Conservation (phyloP, 306 rosid species). For the Spatholobus suberectus region DNA sequence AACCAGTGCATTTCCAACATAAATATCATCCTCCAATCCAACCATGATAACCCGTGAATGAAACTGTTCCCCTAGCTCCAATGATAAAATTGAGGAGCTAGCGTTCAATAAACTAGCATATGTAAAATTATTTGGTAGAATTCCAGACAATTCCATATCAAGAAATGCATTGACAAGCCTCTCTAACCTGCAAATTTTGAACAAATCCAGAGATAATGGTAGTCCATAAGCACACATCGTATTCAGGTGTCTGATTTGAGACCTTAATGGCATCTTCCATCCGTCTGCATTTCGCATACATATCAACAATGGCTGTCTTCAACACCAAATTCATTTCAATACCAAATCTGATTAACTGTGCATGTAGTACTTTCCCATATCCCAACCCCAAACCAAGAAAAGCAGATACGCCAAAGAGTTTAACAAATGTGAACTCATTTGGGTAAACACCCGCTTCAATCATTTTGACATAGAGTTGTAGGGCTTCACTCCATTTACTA, state of each 20-base stretch:
- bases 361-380: constrained; percentile 66
- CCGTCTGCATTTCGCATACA: constrained; percentile 60
- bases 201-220: constrained; percentile 60
- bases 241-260: constrained; percentile 60
- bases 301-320: constrained; percentile 71
- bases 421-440: constrained; percentile 70
- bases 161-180: constrained; percentile 56
- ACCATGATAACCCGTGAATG: constrained; percentile 55
- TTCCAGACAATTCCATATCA: constrained; percentile 58
- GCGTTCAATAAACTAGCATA: constrained; percentile 60
- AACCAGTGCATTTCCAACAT: constrained; percentile 64
- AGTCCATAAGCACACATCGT: constrained; percentile 72
- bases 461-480: constrained; percentile 55
- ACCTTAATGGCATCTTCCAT: constrained; percentile 64
- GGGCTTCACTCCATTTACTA: constrained; percentile 59
- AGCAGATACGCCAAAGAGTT: constrained; percentile 55
- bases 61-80: constrained; percentile 63
- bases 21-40: constrained; percentile 64
- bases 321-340: constrained; percentile 60
- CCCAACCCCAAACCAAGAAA: constrained; percentile 38
- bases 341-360: constrained; percentile 57
- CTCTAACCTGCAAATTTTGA: constrained; percentile 51
- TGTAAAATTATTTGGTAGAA: constrained; percentile 64
- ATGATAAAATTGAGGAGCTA: constrained; percentile 53
- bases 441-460: constrained; percentile 52